Base-by-base conservation (phyloP, 2,329 filamentous ascomycete genomes). In the Fusarium nelsonii region DNA sequence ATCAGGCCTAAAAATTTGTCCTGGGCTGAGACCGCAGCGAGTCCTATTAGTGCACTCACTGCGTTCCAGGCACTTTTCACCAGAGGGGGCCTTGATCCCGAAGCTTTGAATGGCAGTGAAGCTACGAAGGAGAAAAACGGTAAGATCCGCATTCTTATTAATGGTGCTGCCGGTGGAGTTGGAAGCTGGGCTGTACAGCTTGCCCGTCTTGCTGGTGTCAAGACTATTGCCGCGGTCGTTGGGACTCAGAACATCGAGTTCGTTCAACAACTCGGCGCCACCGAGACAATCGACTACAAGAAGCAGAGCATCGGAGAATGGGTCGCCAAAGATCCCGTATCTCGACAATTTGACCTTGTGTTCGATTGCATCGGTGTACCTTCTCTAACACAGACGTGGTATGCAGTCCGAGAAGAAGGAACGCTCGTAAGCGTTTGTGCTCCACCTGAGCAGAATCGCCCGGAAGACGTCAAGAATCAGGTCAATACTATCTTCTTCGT, bases 41-140 rank as follows among this genome's bases (percentile, higher is more conserved):
- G 78, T 30, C 81, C 81, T 3, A 71, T 82, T 20, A 80, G 77
- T 57, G 79, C 81, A 15, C 66, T 82, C 28, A 82, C 81, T 1
- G 81, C 80, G 6, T 81, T 75, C 58, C 81, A 82, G 67, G 76
- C 73, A 8, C 59, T 82, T 20, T 72, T 72, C 4, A 58, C 79
- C 62, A 66, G 59, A 6, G 69, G 69, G 0, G 51, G 46, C 0
- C 18, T 71, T 5, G 46, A 69, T 11, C 11, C 50, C 0, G 1
- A 20, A 0, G 68, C 68, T 1, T n/a, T 62, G 1, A 16, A 5
- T 62, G 62, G 0, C 40, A 58, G 23, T 11, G 45, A 20, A 2
- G 40, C 32, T 1, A 50, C 61, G 0, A 41, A n/a, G 5, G 37
- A 54, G 4, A 63, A 58, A 4, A 71, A 71, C 1, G 6, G 43